Conservation (phyloP, 345 rosid genomes). For the Populus alba region DNA sequence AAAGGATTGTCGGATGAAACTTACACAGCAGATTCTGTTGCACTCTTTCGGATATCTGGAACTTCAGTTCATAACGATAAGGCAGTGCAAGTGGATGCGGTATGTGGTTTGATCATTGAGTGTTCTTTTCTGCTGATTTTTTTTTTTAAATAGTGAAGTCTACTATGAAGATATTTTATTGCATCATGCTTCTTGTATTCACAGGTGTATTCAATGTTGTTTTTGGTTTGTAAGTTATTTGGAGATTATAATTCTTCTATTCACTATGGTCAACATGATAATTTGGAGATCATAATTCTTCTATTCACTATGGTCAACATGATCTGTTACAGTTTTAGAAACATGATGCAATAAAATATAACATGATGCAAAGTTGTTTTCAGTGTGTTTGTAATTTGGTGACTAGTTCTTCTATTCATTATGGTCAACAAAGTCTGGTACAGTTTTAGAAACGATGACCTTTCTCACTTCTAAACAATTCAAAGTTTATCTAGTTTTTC, state of each 20-base stretch:
- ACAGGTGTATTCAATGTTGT: not conserved
- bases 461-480: not conserved
- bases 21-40: constrained; percentile 61
- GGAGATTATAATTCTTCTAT: not conserved
- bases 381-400: not conserved
- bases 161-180: not conserved
- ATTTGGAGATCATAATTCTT: not conserved
- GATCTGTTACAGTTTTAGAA: too few species aligned
- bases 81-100: constrained; percentile 81
- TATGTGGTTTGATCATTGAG: constrained; percentile 29
- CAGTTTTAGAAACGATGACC: not conserved
- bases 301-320: too few species aligned
- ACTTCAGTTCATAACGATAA: constrained; percentile 70
- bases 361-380: too few species aligned
- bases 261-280: too few species aligned
- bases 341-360: too few species aligned
- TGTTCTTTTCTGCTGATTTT: not conserved
- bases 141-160: not conserved
- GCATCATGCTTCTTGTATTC: not conserved
- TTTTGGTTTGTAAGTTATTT: not conserved
- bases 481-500: not conserved
- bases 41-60: constrained; percentile 84
- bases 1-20: constrained; percentile 67
- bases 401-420: not conserved
- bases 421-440: not conserved